phyloP scores from a whole-genome alignment of 106 monocot species.

The Alisma plantagoaquatica region DNA sequence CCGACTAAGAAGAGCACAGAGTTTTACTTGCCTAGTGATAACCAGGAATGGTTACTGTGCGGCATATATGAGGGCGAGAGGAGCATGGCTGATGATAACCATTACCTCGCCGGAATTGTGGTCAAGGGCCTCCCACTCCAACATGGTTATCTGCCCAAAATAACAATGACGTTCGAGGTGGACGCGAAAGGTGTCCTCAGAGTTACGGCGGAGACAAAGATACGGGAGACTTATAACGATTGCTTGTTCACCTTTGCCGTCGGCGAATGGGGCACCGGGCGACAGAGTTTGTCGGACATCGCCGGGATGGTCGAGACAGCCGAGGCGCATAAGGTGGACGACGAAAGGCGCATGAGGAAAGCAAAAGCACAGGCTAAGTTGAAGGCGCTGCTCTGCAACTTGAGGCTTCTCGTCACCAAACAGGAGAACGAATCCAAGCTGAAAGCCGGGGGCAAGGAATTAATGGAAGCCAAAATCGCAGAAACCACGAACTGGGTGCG shows the following conservation, averaged over 20 bases:
- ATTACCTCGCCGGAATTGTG: constrained; percentile 4
- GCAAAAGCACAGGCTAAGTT: neutral
- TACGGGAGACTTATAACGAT: constrained; percentile 7
- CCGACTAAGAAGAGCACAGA: constrained; percentile 3
- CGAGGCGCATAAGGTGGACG: neutral
- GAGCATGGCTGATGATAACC: constrained; percentile 9
- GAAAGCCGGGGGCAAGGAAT: no score
- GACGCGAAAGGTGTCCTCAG: constrained; percentile 12
- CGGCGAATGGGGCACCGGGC: constrained; percentile 6
- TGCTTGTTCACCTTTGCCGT: constrained; percentile 18
- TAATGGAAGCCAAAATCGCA: no score
- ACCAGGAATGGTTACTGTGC: neutral
- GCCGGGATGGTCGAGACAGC: neutral
- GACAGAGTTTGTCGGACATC: neutral
- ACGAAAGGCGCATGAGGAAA: neutral
- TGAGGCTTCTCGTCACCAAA: no score
- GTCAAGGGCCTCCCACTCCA: constrained; percentile 6
- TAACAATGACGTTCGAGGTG: constrained; percentile 6
- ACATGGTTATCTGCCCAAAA: constrained; percentile 4
- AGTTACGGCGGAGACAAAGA: constrained; percentile 13
- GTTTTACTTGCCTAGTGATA: neutral
- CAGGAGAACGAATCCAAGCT: no score
- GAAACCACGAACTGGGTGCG: no score
- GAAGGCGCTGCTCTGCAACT: no score
- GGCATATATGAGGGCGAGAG: constrained; percentile 13